Percentiles rank a stretch among this genome's conserved stretches.
phyloP scores from a whole-genome alignment of 768 basidiomycete genomes.

The Russula sp. region DNA sequence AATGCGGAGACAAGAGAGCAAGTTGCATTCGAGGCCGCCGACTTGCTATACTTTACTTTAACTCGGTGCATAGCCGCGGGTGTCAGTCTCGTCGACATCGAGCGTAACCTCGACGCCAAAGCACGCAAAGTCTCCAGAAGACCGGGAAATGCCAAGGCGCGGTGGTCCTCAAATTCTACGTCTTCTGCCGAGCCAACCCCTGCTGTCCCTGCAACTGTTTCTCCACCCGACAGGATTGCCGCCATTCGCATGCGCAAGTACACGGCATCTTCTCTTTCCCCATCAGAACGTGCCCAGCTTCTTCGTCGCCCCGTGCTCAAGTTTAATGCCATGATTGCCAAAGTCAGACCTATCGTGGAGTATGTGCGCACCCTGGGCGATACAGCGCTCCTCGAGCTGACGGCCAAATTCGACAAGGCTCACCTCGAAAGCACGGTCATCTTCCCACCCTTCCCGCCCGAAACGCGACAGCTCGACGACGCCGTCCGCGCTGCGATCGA shows the following conservation, averaged over 20 bases:
- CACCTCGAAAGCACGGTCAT: slow-evolving; percentile 65
- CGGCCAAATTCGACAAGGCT: slow-evolving; percentile 90
- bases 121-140: slow-evolving; percentile 83
- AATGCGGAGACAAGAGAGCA: slow-evolving; percentile 73
- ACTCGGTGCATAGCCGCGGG: slow-evolving; percentile 81
- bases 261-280: slow-evolving; percentile 49
- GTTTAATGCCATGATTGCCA: slow-evolving; percentile 83
- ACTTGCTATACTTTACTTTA: slow-evolving; percentile 89
- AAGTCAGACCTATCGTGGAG: slow-evolving; percentile 92
- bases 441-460: slow-evolving; percentile 73
- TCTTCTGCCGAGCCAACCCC: slow-evolving; percentile 31
- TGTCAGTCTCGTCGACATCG: slow-evolving; percentile 79
- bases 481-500: slow-evolving; percentile 81
- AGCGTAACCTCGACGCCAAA: slow-evolving; percentile 78
- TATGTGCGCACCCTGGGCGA: slow-evolving; percentile 84
- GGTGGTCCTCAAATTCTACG: slow-evolving; percentile 46
- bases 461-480: slow-evolving; percentile 57
- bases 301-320: slow-evolving; percentile 88
- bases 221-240: slow-evolving; percentile 37
- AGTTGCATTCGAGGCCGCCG: slow-evolving; percentile 92
- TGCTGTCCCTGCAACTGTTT: slow-evolving; percentile 23
- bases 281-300: slow-evolving; percentile 59
- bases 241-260: slow-evolving; percentile 78
- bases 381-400: slow-evolving; percentile 78
- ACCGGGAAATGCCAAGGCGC: slow-evolving; percentile 88